These are phyloP conservation scores for Geoglossum cookeanum DNA, from an alignment of 2,329 filamentous ascomycete species.

Conservation along the genomic window DNA sequence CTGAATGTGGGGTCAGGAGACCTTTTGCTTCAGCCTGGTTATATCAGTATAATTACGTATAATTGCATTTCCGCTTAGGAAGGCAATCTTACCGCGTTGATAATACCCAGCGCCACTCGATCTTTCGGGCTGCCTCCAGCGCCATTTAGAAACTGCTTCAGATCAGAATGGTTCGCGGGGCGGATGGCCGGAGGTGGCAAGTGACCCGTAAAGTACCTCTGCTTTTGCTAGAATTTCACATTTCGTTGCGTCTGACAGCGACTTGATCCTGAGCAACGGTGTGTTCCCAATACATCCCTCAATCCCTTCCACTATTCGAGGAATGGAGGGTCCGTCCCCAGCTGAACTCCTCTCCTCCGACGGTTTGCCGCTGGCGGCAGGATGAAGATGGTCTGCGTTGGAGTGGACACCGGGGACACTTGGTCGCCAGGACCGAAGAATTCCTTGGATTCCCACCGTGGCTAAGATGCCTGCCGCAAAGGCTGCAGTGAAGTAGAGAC, in stretches of 20 bases:
- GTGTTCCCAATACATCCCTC: conserved; percentile 89
- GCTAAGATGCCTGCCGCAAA: conserved; percentile 62
- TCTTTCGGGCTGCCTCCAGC: conserved; percentile 91
- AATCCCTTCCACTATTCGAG: conserved; percentile 51
- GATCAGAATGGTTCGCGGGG: background rate
- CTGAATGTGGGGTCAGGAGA: conserved; percentile 55
- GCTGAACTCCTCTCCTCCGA: background rate
- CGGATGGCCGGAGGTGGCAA: background rate
- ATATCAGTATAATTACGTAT: background rate
- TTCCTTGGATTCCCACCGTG: conserved; percentile 59
- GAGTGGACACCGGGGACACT: conserved; percentile 17
- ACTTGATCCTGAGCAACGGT: conserved; percentile 68
- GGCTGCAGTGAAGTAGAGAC: conserved; percentile 46
- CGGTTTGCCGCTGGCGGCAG: conserved; percentile 9
- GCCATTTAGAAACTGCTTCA: conserved; percentile 63
- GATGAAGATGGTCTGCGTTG: conserved; percentile 5
- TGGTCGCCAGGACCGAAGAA: conserved; percentile 46
- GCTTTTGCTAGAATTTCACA: conserved; percentile 85
- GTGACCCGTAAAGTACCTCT: conserved; percentile 30
- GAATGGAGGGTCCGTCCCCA: background rate
- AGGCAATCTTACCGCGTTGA: conserved; percentile 33
- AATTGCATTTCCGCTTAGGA: background rate
- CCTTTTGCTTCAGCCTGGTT: conserved; percentile 55
- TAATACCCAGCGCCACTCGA: conserved; percentile 80
- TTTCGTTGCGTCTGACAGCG: conserved; percentile 69